Base-by-base conservation (phyloP, 208 protist genomes). In the Trypanosoma avium region DNA sequence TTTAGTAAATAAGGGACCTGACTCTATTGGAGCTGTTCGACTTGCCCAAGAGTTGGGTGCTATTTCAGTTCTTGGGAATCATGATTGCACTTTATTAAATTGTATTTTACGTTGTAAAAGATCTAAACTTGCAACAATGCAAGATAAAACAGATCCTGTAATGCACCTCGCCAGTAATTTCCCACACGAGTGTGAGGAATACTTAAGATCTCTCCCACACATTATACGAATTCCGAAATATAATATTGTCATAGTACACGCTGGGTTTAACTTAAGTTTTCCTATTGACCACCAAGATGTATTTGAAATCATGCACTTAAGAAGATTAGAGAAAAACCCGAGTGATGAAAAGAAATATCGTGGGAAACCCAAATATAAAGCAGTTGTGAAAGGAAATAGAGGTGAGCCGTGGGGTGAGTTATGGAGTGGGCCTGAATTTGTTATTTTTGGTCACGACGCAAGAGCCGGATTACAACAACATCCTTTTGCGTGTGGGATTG, bases 371-470 rank as follows among this genome's bases (percentile, higher is more conserved):
- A 63, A 53, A 38, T 94, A 75, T 65, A 61, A 67, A 32, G 80
- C 77, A 2, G 68, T 93, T 22, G 61, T 79, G 27, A 93, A 96
- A 55, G 85, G 86, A 26, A 53, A 57, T 40, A 70, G 61, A 0
- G 87, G 86, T 19, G 68, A 75, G 38, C 73, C 81, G 3, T 96
- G 90, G 90, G 90, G 55, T 9, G 42, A 61, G 46, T 61, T 91
- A 33, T 97, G 86, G 84, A 63, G 75, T 10, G 91, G 91, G 8
- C 91, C 91, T 4, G 85, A 94, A 62, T 75, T 61, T 42, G 78
- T 97, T 29, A 74, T 97, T 30, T 97, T 97, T 58, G 92, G 92
- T 10, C 92, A 97, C 73, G 92, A 95, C 60, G 92, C 92, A 17
- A 75, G 69, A 50, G 64, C 73, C 17, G 87, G 87, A 32, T 86